These are phyloP conservation scores for Talaromyces piceae DNA, from an alignment of 2,329 filamentous ascomycete species.

Conservation along the genomic window DNA sequence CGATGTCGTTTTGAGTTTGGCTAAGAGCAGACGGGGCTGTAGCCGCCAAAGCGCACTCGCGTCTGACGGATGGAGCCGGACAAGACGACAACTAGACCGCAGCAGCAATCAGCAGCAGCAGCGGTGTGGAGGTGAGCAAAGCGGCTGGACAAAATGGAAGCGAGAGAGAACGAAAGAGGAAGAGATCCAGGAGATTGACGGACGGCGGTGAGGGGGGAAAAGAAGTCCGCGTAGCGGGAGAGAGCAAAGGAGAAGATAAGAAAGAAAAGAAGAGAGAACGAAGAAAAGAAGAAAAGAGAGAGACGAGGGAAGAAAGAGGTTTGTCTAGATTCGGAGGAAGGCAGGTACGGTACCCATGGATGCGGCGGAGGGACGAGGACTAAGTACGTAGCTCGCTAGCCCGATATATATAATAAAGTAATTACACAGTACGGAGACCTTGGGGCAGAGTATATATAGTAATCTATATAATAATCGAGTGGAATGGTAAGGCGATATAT, in stretches of 20 bases:
- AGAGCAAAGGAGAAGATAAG: neutral
- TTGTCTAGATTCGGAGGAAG: neutral
- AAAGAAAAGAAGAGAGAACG: conserved; percentile 1
- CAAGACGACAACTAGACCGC: neutral
- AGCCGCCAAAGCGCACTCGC: neutral
- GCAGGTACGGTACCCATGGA: conserved; percentile 3
- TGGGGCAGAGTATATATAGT: too few relatives aligned
- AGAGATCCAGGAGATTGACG: too few relatives aligned
- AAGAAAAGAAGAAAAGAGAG: conserved; percentile 3
- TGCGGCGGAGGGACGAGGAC: neutral
- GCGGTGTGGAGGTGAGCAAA: neutral
- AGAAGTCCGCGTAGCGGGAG: neutral
- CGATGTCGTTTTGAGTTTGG: neutral
- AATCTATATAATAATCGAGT: too few relatives aligned
- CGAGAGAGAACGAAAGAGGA: neutral
- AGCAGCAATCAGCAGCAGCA: too few relatives aligned
- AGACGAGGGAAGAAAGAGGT: neutral
- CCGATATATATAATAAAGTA: neutral
- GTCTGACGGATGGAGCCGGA: neutral
- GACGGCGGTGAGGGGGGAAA: neutral
- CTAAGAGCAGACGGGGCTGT: neutral
- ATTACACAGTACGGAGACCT: neutral
- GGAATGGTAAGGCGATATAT: too few relatives aligned
- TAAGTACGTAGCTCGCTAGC: neutral
- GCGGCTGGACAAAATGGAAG: neutral